These are phyloP conservation scores for Ceriops zippeliana DNA, from an alignment of 345 rosid species.

Conservation along the genomic window DNA sequence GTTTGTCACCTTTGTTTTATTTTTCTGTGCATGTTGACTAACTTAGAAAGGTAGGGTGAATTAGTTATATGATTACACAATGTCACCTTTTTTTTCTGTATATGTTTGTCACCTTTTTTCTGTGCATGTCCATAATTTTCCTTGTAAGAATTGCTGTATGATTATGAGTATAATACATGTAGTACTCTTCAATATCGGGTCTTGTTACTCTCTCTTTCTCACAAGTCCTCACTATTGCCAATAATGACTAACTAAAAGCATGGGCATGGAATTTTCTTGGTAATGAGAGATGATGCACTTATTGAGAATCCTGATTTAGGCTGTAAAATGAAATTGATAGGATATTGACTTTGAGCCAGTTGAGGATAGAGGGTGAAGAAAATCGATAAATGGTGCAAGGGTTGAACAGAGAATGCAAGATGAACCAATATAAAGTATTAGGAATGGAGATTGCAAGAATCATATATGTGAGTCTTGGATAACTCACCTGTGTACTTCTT, in stretches of 20 bases:
- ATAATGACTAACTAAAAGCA: too few species aligned
- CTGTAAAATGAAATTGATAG: background rate
- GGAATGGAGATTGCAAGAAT: background rate
- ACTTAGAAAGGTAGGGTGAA: background rate
- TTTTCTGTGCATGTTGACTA: background rate
- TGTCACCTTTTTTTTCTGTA: too few species aligned
- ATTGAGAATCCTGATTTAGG: too few species aligned
- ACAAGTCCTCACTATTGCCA: too few species aligned
- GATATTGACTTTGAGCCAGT: background rate
- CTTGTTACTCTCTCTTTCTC: too few species aligned
- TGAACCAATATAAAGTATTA: background rate
- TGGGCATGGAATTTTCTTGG: too few species aligned
- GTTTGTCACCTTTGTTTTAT: too few species aligned
- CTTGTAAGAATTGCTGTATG: background rate
- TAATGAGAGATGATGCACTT: too few species aligned
- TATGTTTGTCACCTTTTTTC: too few species aligned
- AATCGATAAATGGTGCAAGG: background rate
- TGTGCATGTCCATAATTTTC: background rate
- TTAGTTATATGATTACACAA: background rate
- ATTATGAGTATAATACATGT: too few species aligned
- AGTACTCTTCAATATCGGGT: too few species aligned
- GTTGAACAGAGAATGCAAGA: background rate
- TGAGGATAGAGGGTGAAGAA: background rate
- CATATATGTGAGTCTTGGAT: background rate
- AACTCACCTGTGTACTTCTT: too few species aligned